Evolutionary conservation across 306 rosid genomes (phyloP).

Genomic region (Clitoria ternatea): DNA sequence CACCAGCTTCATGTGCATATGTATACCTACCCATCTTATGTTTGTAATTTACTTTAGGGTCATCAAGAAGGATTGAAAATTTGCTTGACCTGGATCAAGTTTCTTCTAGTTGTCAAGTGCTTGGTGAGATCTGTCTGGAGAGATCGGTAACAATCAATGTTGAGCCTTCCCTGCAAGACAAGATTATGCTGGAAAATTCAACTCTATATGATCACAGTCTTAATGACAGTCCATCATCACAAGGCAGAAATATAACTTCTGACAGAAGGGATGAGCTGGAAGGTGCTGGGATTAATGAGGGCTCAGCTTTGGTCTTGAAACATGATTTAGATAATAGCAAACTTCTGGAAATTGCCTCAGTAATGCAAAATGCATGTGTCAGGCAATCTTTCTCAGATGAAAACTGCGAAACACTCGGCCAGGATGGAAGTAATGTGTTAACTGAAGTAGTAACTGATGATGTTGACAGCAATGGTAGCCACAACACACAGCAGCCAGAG

Average conservation of each 20-base stretch:
- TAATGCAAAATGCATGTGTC: slow-evolving; percentile 33
- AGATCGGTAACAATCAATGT: slow-evolving; percentile 39
- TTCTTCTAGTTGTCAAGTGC: slow-evolving; percentile 41
- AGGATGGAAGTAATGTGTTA: slow-evolving; percentile 34
- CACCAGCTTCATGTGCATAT: too few species aligned
- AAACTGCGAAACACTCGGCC: slow-evolving; percentile 39
- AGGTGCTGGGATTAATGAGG: slow-evolving; percentile 28
- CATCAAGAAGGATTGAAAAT: slow-evolving; percentile 87
- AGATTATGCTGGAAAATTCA: slow-evolving; percentile 31
- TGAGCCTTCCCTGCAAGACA: slow-evolving; percentile 40
- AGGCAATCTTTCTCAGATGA: slow-evolving; percentile 41
- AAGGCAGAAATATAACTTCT: slow-evolving; percentile 21
- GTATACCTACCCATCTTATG: too few species aligned
- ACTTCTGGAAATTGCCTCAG: slow-evolving; percentile 27
- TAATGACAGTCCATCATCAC: slow-evolving; percentile 21
- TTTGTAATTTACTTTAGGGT: slow-evolving; percentile 44
- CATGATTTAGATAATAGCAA: slow-evolving; percentile 21
- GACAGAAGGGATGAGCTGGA: slow-evolving; percentile 15
- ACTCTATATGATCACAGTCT: slow-evolving; percentile 15
- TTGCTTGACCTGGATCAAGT: slow-evolving; percentile 69
- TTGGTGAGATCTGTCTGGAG: slow-evolving; percentile 49
- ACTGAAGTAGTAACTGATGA: slow-evolving; percentile 50
- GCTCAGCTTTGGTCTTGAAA: slow-evolving; percentile 22
- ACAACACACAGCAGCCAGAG: slow-evolving; percentile 38
- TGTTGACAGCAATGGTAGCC: slow-evolving; percentile 50